Percentiles rank a stretch among this genome's conserved stretches.
Evolutionary conservation across 108 stramenopile species (phyloP).

Genomic region (Chaetoceros muelleri): DNA sequence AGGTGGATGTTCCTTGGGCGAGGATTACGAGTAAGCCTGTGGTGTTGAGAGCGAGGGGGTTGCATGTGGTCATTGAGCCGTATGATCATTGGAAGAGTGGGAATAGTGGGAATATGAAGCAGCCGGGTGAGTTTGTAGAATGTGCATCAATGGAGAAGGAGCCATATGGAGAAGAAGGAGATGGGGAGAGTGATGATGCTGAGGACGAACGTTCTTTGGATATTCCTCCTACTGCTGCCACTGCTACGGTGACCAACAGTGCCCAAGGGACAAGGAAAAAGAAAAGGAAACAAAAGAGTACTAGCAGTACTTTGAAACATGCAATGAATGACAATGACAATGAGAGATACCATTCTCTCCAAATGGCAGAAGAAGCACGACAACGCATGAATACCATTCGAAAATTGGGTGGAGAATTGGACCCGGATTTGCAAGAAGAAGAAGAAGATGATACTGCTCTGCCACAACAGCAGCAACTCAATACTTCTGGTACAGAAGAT

Average conservation of each 20-base stretch:
- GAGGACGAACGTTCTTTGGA: not conserved
- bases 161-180: not conserved
- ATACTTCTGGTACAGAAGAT: not conserved
- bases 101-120: slow-evolving; percentile 2
- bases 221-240: too few relatives aligned
- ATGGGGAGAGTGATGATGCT: not conserved
- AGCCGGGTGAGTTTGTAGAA: slow-evolving; percentile 2
- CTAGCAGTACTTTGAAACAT: not conserved
- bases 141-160: too few relatives aligned
- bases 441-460: slow-evolving; percentile 4
- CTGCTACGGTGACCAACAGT: too few relatives aligned
- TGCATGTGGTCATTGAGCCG: slow-evolving; percentile 49
- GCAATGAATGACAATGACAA: not conserved
- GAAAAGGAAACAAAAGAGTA: too few relatives aligned
- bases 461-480: not conserved
- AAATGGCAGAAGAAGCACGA: slow-evolving; percentile 33
- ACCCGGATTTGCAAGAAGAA: slow-evolving; percentile 8
- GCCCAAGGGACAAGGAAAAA: too few relatives aligned
- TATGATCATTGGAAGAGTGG: slow-evolving; percentile 18
- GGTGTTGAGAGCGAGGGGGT: slow-evolving; percentile 53
- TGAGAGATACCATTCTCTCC: slow-evolving; percentile 29
- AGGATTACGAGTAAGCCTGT: slow-evolving; percentile 54
- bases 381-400: slow-evolving; percentile 35
- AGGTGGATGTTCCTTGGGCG: slow-evolving; percentile 82
- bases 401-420: slow-evolving; percentile 27